These are phyloP conservation scores for Nothophoma quercina DNA, from an alignment of 2,329 filamentous ascomycete genomes.

Conservation along the genomic window DNA sequence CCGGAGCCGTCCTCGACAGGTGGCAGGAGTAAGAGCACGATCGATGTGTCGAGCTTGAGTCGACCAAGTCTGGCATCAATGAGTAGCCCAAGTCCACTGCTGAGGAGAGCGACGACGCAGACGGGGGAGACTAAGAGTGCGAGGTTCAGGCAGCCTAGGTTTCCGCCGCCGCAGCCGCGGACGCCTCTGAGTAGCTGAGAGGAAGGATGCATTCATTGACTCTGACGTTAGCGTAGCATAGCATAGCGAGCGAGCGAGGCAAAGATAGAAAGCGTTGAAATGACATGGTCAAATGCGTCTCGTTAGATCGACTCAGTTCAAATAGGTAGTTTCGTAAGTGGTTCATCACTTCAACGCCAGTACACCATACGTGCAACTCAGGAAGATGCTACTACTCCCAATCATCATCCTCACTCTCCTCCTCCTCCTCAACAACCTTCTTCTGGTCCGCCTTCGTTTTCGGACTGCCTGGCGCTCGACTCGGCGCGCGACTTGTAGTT, in stretches of 20 bases:
- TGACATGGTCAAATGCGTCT: too few relatives aligned
- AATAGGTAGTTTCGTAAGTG: too few relatives aligned
- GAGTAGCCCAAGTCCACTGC: slow-evolving; percentile 40
- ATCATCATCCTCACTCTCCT: slow-evolving; percentile 72
- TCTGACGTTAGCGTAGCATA: slow-evolving; percentile 1
- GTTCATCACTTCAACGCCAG: too few relatives aligned
- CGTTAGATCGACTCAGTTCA: too few relatives aligned
- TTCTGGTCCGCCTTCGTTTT: slow-evolving; percentile 59
- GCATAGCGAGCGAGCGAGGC: slow-evolving; percentile 2
- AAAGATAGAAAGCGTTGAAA: too few relatives aligned
- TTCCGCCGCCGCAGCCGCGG: slow-evolving; percentile 6
- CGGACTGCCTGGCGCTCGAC: slow-evolving; percentile 64
- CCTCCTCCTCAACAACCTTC: slow-evolving; percentile 59
- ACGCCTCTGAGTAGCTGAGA: not conserved
- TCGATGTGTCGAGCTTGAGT: slow-evolving; percentile 21
- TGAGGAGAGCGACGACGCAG: slow-evolving; percentile 44
- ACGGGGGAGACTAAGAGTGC: slow-evolving; percentile 16
- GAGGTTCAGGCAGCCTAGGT: slow-evolving; percentile 33
- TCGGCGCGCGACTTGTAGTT: slow-evolving; percentile 72
- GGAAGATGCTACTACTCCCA: slow-evolving; percentile 68
- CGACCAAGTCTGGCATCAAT: not conserved
- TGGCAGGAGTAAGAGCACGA: not conserved
- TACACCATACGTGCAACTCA: too few relatives aligned
- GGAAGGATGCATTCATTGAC: not conserved
- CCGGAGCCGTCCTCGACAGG: not conserved